Evolutionary conservation across 1,284 basidiomycete species (phyloP), one percentile per base, ranked within the genome.

Genomic region (Moniliella sp.): DNA sequence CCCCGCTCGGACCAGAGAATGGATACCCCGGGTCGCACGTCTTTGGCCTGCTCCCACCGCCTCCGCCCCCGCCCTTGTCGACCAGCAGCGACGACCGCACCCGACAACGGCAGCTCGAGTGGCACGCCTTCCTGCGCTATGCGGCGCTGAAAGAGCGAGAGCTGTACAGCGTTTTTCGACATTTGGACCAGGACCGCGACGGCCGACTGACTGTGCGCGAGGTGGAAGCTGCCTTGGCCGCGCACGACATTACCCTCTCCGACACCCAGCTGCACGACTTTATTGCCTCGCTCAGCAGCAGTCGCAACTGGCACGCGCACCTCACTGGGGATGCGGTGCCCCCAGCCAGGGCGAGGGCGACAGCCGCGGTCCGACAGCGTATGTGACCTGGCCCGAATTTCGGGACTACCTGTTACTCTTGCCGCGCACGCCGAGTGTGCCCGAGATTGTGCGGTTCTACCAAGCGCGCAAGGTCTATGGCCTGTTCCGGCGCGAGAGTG

Each of bases 121-220:
- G 56, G 56, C 54, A 59, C 25, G 56, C 54, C 1, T 59, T 59
- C 32, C 37, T 59, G 15, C 46, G 49, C 13, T 59, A 57, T 33
- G 54, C 56, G 14, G 56, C 57, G 27, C 37, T 45, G 25, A 57
- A 59, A 33, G 56, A 59, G 28, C 46, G 56, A 21, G 54, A 56
- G 30, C 43, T 59, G 1, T 52, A 57, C 43, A 46, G 39, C 21
- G 46, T 56, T 36, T 59, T 59, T 36, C 37, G 41, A 18, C 54
- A 59, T 29, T 39, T 59, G 30, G 56, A 59, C 36, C 40, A 41
- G 13, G 54, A 59, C 19, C 33, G 46, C 25, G 56, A 59, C 30
- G 53, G 53, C 46, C 35, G 36, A 15, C 41, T 59, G 10, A 50
- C 54, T 28, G 38, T 43, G 1, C 28, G 32, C 4, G 56, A 59